Base-by-base conservation (phyloP, 345 rosid species). In the Brassica incana region DNA sequence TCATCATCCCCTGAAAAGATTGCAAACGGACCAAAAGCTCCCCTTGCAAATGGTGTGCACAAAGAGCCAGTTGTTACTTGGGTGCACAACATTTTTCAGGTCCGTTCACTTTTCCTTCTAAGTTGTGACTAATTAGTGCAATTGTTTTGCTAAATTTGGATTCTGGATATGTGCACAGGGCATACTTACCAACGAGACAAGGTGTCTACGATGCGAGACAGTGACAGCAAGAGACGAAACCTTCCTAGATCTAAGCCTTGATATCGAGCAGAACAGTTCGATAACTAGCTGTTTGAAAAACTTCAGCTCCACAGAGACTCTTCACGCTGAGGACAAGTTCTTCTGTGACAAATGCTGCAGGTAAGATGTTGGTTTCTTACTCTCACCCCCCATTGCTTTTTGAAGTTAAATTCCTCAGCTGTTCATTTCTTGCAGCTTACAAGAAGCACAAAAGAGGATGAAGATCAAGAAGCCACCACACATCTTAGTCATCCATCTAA, bases 291-390 rank as follows among this genome's bases (percentile, higher is more conserved):
- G 99, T 83, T 82, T 96, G 92, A 96, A 96, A 81, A 96, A 96
- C 83, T 96, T 96, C 81, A 96, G 99, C 84, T 96, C 99, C 56
- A 96, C 99, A 9, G 99, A 96, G 87, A 96, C 99, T n/a, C 85
- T 96, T 83, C 95, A 96, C 73, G 97, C 98, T 1, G 98, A 96
- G 81, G 99, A 96, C 84, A 93, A 96, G 79, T 96, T 96, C 81
- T 96, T 96, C 87, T 92, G 99, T 85, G 99, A 96, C 90, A 93
- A 96, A 79, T 96, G 99, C 92, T 90, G 99, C 97, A 93, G 98
- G 99, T 93, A 75, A 27, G 77, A 69, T 50, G 56, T 36, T 79
- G 59, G 65, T 79, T 36, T 61, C 58, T 71, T 71, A 25, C 8
- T 78, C 72, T 66, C 40, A n/a, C 10, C 2, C 71, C 27, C 70